phyloP scores from a whole-genome alignment of 129 eudicot genomes.

The Kitagawia praeruptora region DNA sequence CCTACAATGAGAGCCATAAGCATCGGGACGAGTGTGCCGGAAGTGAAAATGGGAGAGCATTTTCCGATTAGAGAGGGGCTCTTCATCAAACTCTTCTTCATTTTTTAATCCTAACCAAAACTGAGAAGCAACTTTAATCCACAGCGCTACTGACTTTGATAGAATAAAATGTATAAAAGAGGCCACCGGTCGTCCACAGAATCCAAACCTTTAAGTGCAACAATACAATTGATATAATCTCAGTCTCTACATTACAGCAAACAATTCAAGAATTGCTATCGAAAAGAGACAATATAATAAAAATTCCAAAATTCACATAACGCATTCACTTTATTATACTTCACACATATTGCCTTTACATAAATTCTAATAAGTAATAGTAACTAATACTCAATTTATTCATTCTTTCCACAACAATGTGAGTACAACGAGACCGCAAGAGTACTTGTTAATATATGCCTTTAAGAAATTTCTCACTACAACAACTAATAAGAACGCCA shows the following conservation, averaged over 20 bases:
- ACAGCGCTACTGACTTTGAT: not conserved
- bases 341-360: not conserved
- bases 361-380: no score
- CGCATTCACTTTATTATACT: not conserved
- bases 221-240: not conserved
- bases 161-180: not conserved
- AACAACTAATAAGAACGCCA: no score
- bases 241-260: not conserved
- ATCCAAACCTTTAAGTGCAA: not conserved
- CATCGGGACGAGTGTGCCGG: constrained; percentile 40
- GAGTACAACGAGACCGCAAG: not conserved
- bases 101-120: constrained; percentile 10
- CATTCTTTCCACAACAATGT: no score
- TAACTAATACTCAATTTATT: no score
- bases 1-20: constrained; percentile 67
- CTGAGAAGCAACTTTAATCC: not conserved
- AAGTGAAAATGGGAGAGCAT: constrained; percentile 85
- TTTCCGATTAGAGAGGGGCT: constrained; percentile 95
- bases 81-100: constrained; percentile 61
- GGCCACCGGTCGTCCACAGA: not conserved
- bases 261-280: not conserved
- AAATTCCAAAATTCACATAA: not conserved
- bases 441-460: not conserved
- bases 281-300: not conserved
- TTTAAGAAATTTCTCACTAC: no score